Percentiles rank a stretch among this genome's conserved stretches.
These are phyloP conservation scores for Penicillium sp. DNA, from an alignment of 2,329 filamentous ascomycete species.

Conservation along the genomic window DNA sequence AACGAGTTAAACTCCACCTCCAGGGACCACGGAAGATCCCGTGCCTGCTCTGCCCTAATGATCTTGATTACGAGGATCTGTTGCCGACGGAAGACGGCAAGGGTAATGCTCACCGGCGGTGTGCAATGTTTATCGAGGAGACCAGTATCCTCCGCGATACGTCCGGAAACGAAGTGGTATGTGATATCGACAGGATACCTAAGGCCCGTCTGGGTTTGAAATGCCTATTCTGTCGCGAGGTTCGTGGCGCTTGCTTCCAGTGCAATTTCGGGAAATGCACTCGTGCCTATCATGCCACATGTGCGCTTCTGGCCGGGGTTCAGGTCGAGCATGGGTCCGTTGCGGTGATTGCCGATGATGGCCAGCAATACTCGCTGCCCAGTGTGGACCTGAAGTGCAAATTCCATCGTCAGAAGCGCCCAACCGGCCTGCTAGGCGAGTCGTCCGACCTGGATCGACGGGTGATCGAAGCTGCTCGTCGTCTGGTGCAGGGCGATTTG, in stretches of 20 bases:
- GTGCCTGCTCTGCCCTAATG: constrained; percentile 89
- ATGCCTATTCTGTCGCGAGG: constrained; percentile 91
- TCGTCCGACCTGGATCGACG: constrained; percentile 68
- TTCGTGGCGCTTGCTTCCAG: constrained; percentile 94
- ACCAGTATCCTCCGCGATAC: constrained; percentile 76
- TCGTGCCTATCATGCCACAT: constrained; percentile 90
- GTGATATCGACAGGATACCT: constrained; percentile 75
- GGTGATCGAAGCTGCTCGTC: constrained; percentile 65
- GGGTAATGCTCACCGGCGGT: constrained; percentile 76
- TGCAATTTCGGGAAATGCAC: constrained; percentile 94
- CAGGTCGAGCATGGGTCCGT: constrained; percentile 85
- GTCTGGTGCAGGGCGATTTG: constrained; percentile 69
- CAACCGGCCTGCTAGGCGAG: constrained; percentile 69
- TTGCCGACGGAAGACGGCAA: constrained; percentile 83
- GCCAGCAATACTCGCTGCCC: constrained; percentile 86
- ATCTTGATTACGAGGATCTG: constrained; percentile 77
- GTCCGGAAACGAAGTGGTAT: constrained; percentile 67
- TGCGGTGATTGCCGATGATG: constrained; percentile 84
- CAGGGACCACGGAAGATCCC: constrained; percentile 71
- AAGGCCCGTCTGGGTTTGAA: constrained; percentile 88
- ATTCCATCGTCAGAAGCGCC: constrained; percentile 85
- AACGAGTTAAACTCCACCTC: constrained; percentile 74
- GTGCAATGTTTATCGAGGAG: constrained; percentile 87
- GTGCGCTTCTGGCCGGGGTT: constrained; percentile 86
- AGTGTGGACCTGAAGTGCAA: constrained; percentile 92